Percentiles rank a stretch among this genome's conserved stretches.
Conservation (phyloP, 2,329 filamentous ascomycete genomes). For the Neospermospora avenae region DNA sequence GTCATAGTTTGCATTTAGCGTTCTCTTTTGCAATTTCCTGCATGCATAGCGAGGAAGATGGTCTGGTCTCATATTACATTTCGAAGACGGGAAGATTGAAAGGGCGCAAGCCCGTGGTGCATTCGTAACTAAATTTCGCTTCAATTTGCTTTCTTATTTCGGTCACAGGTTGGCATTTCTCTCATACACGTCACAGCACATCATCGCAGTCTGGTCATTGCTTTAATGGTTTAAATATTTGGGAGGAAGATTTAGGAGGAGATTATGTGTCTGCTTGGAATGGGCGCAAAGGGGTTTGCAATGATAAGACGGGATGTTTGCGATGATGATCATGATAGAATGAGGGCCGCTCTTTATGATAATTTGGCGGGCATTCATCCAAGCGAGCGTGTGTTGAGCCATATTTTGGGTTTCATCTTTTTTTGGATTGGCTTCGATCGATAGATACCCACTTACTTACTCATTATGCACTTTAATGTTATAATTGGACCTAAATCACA, state of each 20-base stretch:
- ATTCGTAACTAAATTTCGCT: not conserved
- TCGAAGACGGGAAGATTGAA: conserved; percentile 8
- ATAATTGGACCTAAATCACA: not conserved
- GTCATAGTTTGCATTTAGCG: not conserved
- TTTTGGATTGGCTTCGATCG: not conserved
- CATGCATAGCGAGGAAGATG: conserved; percentile 1
- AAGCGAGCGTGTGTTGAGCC: not conserved
- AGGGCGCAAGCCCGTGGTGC: conserved; percentile 3
- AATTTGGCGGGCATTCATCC: not conserved
- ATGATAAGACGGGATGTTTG: not conserved
- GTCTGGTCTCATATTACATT: not conserved
- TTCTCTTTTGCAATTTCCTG: not conserved
- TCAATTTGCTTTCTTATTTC: not conserved
- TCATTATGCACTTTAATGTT: not conserved
- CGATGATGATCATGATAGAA: not conserved
- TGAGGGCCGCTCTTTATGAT: not conserved
- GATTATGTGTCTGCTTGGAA: not conserved
- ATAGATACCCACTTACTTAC: conserved; percentile 10
- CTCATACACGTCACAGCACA: not conserved
- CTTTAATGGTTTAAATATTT: conserved; percentile 10
- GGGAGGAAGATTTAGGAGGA: not conserved
- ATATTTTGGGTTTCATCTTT: not conserved
- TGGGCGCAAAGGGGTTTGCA: not conserved
- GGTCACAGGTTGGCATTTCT: conserved; percentile 5
- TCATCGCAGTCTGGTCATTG: conserved; percentile 7